Evolutionary conservation across 345 rosid species (phyloP).

Genomic region (Ailanthus altissimus): DNA sequence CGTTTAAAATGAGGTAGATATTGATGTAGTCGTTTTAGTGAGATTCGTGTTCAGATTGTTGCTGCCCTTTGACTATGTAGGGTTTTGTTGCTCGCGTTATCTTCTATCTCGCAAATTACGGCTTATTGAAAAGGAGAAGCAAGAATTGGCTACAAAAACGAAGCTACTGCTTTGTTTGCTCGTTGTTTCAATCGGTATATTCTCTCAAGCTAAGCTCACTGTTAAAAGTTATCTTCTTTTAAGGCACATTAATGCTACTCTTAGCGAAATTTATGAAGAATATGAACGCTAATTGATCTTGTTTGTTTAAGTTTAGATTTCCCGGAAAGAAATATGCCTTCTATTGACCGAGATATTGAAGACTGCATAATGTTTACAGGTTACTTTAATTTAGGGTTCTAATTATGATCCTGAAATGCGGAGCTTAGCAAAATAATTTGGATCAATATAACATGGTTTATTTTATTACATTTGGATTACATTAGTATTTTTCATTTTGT

Average conservation of each 20-base stretch:
- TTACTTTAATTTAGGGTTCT: conserved; percentile 1
- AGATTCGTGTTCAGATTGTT: background rate
- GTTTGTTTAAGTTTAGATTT: background rate
- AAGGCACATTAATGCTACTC: background rate
- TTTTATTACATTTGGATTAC: background rate
- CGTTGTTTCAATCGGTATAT: background rate
- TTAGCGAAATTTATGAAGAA: background rate
- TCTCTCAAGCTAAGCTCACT: background rate
- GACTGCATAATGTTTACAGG: background rate
- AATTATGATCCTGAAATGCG: background rate
- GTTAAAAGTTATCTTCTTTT: background rate
- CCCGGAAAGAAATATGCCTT: background rate
- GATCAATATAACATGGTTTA: background rate
- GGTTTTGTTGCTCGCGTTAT: background rate
- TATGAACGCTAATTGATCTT: background rate
- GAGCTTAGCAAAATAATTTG: background rate
- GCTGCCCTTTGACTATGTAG: background rate
- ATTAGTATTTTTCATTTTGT: background rate
- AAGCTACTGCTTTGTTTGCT: background rate
- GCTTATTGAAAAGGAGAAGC: background rate
- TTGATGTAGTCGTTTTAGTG: background rate
- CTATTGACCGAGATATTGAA: background rate
- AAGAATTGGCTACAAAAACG: background rate
- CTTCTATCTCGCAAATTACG: background rate
- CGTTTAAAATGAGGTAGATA: background rate